Conservation (phyloP, 129 eudicot genomes). For the Cynara cardunculus region DNA sequence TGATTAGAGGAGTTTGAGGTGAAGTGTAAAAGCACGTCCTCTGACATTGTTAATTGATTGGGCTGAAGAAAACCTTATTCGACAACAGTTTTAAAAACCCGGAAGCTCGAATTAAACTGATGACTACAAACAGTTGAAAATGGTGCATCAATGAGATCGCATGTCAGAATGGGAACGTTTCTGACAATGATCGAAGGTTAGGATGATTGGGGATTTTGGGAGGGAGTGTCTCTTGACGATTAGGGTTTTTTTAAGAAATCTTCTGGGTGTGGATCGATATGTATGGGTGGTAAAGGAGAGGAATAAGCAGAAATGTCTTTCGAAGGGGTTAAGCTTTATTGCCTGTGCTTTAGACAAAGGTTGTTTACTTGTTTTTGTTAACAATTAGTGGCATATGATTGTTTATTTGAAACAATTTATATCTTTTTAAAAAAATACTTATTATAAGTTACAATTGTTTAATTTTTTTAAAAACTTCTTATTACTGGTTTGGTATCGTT, state of each 20-base stretch:
- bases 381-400: too few relatives aligned
- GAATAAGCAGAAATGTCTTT: slow-evolving; percentile 5
- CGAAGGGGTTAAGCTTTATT: neutral
- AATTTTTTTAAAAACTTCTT: too few relatives aligned
- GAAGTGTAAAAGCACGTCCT: slow-evolving; percentile 79
- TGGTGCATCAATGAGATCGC: slow-evolving; percentile 10
- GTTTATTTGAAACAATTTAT: too few relatives aligned
- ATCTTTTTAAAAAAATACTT: too few relatives aligned
- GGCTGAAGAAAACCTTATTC: neutral
- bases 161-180: slow-evolving; percentile 17
- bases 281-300: slow-evolving; percentile 1
- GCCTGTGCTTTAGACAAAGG: too few relatives aligned
- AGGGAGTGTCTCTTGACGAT: slow-evolving; percentile 3
- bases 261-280: neutral
- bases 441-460: too few relatives aligned
- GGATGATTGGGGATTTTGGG: slow-evolving; percentile 14
- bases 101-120: neutral
- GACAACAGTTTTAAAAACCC: neutral
- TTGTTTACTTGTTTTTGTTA: too few relatives aligned
- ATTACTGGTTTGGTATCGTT: too few relatives aligned
- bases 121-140: neutral
- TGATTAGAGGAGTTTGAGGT: slow-evolving; percentile 89
- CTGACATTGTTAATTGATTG: slow-evolving; percentile 56
- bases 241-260: slow-evolving; percentile 17
- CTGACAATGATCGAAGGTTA: slow-evolving; percentile 29